phyloP scores from a whole-genome alignment of 306 rosid genomes.

The Casuarina equisetifolia region DNA sequence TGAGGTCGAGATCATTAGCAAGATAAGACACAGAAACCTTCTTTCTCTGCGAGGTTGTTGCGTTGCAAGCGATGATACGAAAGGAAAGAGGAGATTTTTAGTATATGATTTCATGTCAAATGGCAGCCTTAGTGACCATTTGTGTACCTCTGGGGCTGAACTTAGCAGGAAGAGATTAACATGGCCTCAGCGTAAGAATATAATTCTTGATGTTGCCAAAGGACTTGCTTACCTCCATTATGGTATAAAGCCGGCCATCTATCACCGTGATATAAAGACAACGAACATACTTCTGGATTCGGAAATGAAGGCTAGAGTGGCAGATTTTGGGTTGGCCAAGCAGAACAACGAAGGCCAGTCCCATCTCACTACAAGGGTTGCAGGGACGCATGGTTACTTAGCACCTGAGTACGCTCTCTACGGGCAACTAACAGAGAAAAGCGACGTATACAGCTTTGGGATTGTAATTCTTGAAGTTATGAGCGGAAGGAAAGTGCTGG shows the following conservation, averaged over 20 bases:
- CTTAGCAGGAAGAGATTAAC: slow-evolving; percentile 26
- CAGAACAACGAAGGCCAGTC: slow-evolving; percentile 62
- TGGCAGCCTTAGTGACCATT: slow-evolving; percentile 56
- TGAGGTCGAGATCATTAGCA: slow-evolving; percentile 81
- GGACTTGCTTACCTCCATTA: slow-evolving; percentile 76
- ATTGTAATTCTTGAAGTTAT: slow-evolving; percentile 76
- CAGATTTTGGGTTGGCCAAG: slow-evolving; percentile 76
- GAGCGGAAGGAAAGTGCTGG: slow-evolving; percentile 76
- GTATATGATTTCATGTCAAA: slow-evolving; percentile 80
- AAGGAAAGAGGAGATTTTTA: slow-evolving; percentile 64
- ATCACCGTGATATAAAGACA: slow-evolving; percentile 74
- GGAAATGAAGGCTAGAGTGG: slow-evolving; percentile 63
- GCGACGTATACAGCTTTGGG: slow-evolving; percentile 82
- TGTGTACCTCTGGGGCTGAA: slow-evolving; percentile 33
- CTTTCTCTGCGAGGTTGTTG: slow-evolving; percentile 77
- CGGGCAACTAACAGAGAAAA: slow-evolving; percentile 74
- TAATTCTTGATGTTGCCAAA: slow-evolving; percentile 77
- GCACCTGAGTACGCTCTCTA: slow-evolving; percentile 86
- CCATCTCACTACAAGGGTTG: slow-evolving; percentile 79
- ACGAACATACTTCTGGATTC: slow-evolving; percentile 73
- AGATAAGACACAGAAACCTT: slow-evolving; percentile 74
- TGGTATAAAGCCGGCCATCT: slow-evolving; percentile 74
- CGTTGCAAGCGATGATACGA: slow-evolving; percentile 51
- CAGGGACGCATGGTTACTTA: slow-evolving; percentile 76
- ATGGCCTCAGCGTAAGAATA: slow-evolving; percentile 80